These are phyloP conservation scores for Fusarium illudens DNA, from an alignment of 2,329 filamentous ascomycete species.

Conservation along the genomic window DNA sequence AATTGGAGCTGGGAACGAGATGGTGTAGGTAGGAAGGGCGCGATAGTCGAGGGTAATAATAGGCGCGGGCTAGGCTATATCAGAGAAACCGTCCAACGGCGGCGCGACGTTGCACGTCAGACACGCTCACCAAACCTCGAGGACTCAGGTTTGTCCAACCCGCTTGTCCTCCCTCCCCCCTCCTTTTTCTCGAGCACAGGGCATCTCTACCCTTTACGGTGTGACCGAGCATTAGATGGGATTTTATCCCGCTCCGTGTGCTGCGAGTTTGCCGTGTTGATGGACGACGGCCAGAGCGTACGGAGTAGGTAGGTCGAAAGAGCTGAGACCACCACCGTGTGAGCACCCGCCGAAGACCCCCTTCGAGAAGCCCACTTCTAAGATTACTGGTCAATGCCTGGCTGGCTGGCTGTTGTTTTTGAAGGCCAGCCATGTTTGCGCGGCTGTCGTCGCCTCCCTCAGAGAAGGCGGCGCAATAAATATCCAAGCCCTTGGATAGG, in stretches of 20 bases:
- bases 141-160: not conserved
- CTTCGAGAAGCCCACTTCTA: constrained; percentile 33
- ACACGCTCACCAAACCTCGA: constrained; percentile 6
- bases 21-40: constrained; percentile 4
- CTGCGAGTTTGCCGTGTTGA: constrained; percentile 11
- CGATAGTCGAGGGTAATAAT: not conserved
- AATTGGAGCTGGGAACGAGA: constrained; percentile 7
- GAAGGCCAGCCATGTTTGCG: not conserved
- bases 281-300: constrained; percentile 5
- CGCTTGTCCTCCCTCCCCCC: not conserved
- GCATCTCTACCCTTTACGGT: constrained; percentile 8
- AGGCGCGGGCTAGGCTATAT: constrained; percentile 3
- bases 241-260: constrained; percentile 13
- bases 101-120: constrained; percentile 21
- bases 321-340: constrained; percentile 36
- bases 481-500: not conserved
- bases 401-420: not conserved
- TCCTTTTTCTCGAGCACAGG: not conserved
- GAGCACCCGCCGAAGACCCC: constrained; percentile 1
- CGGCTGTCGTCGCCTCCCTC: not conserved
- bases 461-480: not conserved
- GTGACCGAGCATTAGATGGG: constrained; percentile 8
- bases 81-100: constrained; percentile 19
- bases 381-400: constrained; percentile 43
- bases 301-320: not conserved